Conservation (phyloP, 768 basidiomycete genomes). For the Leccinum obscurum region DNA sequence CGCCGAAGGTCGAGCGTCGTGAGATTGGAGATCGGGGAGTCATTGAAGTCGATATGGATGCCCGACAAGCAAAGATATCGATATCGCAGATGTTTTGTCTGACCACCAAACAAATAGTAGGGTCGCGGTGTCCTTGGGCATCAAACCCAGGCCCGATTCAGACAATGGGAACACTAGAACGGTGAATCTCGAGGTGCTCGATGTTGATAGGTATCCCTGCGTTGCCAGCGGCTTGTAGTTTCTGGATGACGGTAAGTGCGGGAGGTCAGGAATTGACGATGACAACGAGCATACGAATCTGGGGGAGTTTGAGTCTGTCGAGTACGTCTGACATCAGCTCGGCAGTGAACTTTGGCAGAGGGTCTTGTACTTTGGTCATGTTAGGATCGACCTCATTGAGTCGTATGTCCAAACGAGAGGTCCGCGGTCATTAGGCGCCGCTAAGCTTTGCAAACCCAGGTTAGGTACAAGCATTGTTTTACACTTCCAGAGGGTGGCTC, state of each 20-base stretch:
- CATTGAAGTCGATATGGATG: constrained; percentile 60
- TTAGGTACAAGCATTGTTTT: constrained; percentile 46
- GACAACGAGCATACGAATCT: constrained; percentile 59
- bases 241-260: constrained; percentile 49
- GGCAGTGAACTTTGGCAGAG: constrained; percentile 36
- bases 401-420: constrained; percentile 46
- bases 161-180: constrained; percentile 46
- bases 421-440: constrained; percentile 48
- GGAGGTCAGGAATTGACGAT: constrained; percentile 57
- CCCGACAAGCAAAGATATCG: constrained; percentile 50
- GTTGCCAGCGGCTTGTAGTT: constrained; percentile 40
- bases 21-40: constrained; percentile 51
- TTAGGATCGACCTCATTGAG: constrained; percentile 14
- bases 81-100: constrained; percentile 44
- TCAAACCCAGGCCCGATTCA: constrained; percentile 46
- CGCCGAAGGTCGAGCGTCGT: constrained; percentile 64
- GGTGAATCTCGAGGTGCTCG: constrained; percentile 65
- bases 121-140: constrained; percentile 32
- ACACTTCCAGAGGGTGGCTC: constrained; percentile 35
- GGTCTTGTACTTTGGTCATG: constrained; percentile 26
- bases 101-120: constrained; percentile 52
- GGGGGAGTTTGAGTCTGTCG: constrained; percentile 49
- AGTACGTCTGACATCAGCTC: constrained; percentile 49
- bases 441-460: constrained; percentile 62
- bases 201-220: constrained; percentile 42